These are phyloP conservation scores for Pistacia atlantica DNA, from an alignment of 345 rosid species.

Conservation along the genomic window DNA sequence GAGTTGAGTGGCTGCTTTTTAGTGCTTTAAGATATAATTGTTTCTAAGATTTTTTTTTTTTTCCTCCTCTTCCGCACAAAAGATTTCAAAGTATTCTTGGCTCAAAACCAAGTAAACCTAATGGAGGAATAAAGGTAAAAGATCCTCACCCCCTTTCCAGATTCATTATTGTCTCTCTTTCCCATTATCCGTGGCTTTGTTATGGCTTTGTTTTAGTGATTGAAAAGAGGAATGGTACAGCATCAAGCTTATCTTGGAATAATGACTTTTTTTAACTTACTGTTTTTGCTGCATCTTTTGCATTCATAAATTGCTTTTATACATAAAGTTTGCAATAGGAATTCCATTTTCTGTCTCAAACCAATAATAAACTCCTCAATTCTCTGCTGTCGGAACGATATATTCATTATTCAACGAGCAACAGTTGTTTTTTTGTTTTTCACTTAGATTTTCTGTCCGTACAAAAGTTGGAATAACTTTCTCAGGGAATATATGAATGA, in stretches of 20 bases:
- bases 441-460: not conserved
- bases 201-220: not conserved
- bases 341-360: not conserved
- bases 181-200: not conserved
- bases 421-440: not conserved
- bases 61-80: slow-evolving; percentile 5
- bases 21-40: not conserved
- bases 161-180: not conserved
- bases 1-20: not conserved
- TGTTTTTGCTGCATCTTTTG: not conserved
- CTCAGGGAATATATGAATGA: not conserved
- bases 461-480: not conserved
- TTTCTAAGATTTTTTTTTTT: too few species aligned
- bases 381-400: not conserved
- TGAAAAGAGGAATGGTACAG: not conserved
- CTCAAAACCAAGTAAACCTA: not conserved
- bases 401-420: slow-evolving; percentile 13
- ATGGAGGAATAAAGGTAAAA: slow-evolving; percentile 27
- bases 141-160: not conserved
- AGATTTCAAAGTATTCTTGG: slow-evolving; percentile 13
- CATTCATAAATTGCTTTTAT: not conserved
- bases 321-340: not conserved
- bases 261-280: not conserved
- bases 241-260: not conserved
- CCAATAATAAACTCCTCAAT: not conserved